A percentile compares a stretch with the other conserved stretches of the same genome.
Evolutionary conservation across 2,329 filamentous ascomycete species (phyloP).

Genomic region (Ceratocystis smalleyi): DNA sequence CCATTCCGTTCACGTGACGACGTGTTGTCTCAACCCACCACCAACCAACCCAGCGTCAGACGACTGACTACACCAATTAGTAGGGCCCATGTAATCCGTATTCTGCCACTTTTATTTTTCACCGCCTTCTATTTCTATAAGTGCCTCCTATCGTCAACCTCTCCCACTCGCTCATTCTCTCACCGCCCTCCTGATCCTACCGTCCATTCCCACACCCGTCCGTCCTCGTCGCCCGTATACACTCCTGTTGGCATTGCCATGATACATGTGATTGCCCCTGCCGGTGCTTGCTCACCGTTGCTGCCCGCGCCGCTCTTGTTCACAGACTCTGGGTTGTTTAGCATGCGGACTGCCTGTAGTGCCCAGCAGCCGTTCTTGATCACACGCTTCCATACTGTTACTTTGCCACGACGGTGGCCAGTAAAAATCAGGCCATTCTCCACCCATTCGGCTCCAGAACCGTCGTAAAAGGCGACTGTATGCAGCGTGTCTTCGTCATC

Average conservation of each 20-base stretch:
- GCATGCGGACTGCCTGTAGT: conserved; percentile 60
- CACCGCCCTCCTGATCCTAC: conserved; percentile 28
- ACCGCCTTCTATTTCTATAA: background rate
- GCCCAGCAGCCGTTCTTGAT: conserved; percentile 39
- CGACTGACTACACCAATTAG: accelerated
- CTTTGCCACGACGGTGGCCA: conserved; percentile 67
- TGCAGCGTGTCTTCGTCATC: conserved; percentile 55
- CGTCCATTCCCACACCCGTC: conserved; percentile 42
- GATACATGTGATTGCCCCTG: conserved; percentile 23
- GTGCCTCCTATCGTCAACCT: no score
- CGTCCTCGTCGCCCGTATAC: conserved; percentile 89
- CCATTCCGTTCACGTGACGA: no score
- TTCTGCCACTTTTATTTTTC: background rate
- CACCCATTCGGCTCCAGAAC: conserved; percentile 77
- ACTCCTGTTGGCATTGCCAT: conserved; percentile 59
- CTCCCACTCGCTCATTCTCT: no score
- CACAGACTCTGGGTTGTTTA: conserved; percentile 57
- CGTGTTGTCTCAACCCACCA: no score
- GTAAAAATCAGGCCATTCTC: conserved; percentile 78
- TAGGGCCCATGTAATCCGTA: background rate
- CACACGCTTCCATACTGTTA: conserved; percentile 58
- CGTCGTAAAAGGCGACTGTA: conserved; percentile 85
- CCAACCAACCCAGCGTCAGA: no score
- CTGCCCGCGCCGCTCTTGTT: background rate
- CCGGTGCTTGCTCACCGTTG: background rate